These are phyloP conservation scores for Talaromyces sp. DNA, from an alignment of 2,329 filamentous ascomycete species.

Conservation along the genomic window DNA sequence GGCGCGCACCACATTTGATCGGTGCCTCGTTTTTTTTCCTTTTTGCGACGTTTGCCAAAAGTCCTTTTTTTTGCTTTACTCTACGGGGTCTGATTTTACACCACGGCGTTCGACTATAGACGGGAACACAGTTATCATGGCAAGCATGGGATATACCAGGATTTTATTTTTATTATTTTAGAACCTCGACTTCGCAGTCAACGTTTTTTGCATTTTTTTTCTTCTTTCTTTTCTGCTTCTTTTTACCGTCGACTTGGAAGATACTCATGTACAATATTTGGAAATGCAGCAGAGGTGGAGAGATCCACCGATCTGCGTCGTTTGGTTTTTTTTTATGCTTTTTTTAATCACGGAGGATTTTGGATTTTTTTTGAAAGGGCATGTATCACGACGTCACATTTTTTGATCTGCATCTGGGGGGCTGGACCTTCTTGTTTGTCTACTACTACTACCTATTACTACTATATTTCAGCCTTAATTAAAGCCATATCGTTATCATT, in stretches of 20 bases:
- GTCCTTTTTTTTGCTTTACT: slow-evolving; percentile 7
- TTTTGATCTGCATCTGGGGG: slow-evolving; percentile 2
- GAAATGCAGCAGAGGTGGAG: not conserved
- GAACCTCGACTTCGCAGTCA: slow-evolving; percentile 35
- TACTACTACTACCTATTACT: not conserved
- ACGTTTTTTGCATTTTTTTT: slow-evolving; percentile 10
- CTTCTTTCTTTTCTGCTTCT: slow-evolving; percentile 12
- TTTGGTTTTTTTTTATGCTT: slow-evolving; percentile 3
- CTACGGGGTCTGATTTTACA: slow-evolving; percentile 7
- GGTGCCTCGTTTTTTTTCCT: slow-evolving; percentile 11
- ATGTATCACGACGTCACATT: slow-evolving; percentile 10
- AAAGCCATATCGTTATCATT: not conserved
- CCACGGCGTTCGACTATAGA: slow-evolving; percentile 36
- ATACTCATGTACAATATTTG: slow-evolving; percentile 20
- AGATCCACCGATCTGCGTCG: not conserved
- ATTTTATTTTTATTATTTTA: slow-evolving; percentile 16
- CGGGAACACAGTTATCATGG: slow-evolving; percentile 20
- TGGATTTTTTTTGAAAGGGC: slow-evolving; percentile 2
- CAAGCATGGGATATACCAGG: slow-evolving; percentile 4
- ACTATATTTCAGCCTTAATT: slow-evolving; percentile 1
- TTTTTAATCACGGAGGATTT: slow-evolving; percentile 10
- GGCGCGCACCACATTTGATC: not conserved
- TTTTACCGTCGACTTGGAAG: slow-evolving; percentile 12
- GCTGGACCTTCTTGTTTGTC: slow-evolving; percentile 1
- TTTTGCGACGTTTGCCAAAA: slow-evolving; percentile 6